phyloP scores from a whole-genome alignment of 371 early-diverging fungal genomes.

The Apophysomyces variabilis region DNA sequence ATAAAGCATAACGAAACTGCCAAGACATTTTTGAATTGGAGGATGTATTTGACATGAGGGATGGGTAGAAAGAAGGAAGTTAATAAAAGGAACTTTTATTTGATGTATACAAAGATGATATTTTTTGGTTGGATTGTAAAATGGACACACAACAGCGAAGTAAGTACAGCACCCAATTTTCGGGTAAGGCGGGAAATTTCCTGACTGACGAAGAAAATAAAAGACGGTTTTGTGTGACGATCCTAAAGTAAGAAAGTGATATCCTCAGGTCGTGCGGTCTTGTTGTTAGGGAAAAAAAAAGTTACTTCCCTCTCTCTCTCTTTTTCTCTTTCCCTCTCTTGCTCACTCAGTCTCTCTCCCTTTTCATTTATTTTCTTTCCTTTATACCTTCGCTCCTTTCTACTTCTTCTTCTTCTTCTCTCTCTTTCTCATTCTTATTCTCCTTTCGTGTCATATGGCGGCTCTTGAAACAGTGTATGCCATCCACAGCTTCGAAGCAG shows the following conservation, averaged over 20 bases:
- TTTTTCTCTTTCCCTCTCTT: not conserved
- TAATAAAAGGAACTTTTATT: too few species aligned
- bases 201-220: not conserved
- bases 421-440: not conserved
- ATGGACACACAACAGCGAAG: not conserved
- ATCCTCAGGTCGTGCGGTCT: constrained; percentile 4
- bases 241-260: not conserved
- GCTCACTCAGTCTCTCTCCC: not conserved
- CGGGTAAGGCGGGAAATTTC: not conserved
- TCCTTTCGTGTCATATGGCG: constrained; percentile 11
- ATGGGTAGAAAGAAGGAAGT: too few species aligned
- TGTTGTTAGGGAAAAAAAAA: constrained; percentile 8
- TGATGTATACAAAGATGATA: too few species aligned
- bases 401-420: not conserved
- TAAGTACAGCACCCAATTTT: not conserved
- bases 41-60: too few species aligned
- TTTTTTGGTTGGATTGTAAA: constrained; percentile 2
- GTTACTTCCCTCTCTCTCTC: not conserved
- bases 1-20: too few species aligned
- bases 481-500: constrained; percentile 65
- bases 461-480: constrained; percentile 59
- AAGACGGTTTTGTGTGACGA: constrained; percentile 9
- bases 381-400: not conserved
- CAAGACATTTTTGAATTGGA: too few species aligned
- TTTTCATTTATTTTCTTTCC: not conserved